phyloP scores from a whole-genome alignment of 1,284 basidiomycete genomes.

The Mycena citricolor region DNA sequence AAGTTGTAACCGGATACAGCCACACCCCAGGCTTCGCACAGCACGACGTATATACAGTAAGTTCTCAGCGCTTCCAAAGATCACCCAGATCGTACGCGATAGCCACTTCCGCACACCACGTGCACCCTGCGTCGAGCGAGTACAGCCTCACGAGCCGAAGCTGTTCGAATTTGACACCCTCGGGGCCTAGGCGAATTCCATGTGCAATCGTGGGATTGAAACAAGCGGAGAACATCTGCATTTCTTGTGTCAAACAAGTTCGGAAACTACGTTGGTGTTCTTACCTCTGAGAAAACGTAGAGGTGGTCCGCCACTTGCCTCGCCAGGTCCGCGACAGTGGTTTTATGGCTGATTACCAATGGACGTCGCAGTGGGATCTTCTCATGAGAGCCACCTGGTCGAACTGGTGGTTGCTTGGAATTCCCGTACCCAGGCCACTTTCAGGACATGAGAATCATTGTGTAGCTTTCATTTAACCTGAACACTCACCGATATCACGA shows the following conservation, averaged over 20 bases:
- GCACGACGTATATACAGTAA: too few relatives aligned
- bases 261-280: not conserved
- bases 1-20: too few relatives aligned
- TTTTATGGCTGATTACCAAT: not conserved
- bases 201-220: not conserved
- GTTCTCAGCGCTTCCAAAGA: too few relatives aligned
- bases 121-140: not conserved
- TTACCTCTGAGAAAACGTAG: conserved; percentile 6
- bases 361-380: conserved; percentile 1
- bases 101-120: conserved; percentile 6
- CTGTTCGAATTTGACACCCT: conserved; percentile 7
- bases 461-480: not conserved
- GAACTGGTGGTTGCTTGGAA: not conserved
- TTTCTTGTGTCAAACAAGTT: not conserved
- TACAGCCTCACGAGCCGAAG: conserved; percentile 12
- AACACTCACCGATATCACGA: conserved; percentile 4
- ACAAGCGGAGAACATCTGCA: not conserved
- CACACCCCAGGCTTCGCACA: too few relatives aligned
- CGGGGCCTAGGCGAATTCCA: not conserved
- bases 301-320: conserved; percentile 2
- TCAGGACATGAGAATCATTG: not conserved
- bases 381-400: not conserved
- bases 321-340: not conserved
- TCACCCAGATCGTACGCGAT: conserved; percentile 14
- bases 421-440: conserved; percentile 13